These are phyloP conservation scores for Phytophthora cactorum DNA, from an alignment of 352 stramenopile genomes.

Conservation along the genomic window DNA sequence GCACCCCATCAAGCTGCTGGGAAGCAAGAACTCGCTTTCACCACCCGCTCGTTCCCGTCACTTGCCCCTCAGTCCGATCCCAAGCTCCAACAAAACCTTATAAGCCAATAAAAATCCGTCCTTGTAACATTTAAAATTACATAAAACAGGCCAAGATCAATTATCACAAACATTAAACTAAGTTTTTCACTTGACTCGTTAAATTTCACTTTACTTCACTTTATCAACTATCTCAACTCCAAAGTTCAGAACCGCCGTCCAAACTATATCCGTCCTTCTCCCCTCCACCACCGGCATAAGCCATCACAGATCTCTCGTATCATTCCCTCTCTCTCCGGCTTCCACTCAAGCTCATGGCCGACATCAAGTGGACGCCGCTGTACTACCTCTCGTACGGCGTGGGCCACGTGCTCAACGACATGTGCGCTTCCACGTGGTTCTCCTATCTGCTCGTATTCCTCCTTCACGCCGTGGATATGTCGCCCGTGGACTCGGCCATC, in stretches of 20 bases:
- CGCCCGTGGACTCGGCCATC: slow-evolving; percentile 78
- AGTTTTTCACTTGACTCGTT: no score
- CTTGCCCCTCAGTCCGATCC: no score
- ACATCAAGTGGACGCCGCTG: slow-evolving; percentile 57
- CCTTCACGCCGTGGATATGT: slow-evolving; percentile 62
- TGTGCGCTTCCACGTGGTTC: slow-evolving; percentile 91
- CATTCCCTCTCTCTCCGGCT: slow-evolving; percentile 3
- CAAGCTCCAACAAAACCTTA: no score
- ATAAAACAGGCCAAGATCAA: no score
- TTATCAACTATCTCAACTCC: no score
- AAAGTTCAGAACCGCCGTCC: background rate
- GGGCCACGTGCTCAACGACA: slow-evolving; percentile 88
- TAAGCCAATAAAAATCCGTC: no score
- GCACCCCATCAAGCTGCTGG: background rate
- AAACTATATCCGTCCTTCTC: background rate
- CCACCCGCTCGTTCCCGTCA: background rate
- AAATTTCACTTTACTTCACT: no score
- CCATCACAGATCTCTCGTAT: background rate
- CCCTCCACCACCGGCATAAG: background rate
- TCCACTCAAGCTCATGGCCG: slow-evolving; percentile 11
- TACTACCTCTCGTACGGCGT: slow-evolving; percentile 81
- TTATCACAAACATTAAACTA: no score
- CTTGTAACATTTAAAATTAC: no score
- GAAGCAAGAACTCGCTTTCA: background rate
- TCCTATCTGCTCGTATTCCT: slow-evolving; percentile 89